These are phyloP conservation scores for Rhizophora apiculata DNA, from an alignment of 345 rosid species.

Conservation along the genomic window DNA sequence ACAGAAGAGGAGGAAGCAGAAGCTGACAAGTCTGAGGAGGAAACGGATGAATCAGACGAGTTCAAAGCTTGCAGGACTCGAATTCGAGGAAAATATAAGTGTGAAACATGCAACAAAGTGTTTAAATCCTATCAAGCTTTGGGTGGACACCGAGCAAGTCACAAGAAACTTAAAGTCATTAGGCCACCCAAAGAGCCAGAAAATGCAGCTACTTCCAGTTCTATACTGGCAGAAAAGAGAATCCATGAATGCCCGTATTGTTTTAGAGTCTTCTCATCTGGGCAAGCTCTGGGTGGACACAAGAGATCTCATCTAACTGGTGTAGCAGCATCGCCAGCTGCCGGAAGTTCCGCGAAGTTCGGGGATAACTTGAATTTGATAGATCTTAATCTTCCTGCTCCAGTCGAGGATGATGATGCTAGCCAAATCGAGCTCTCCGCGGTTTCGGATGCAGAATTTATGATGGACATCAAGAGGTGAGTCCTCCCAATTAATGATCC, in stretches of 20 bases:
- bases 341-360: conserved; percentile 23
- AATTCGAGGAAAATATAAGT: conserved; percentile 55
- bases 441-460: conserved; percentile 61
- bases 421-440: conserved; percentile 67
- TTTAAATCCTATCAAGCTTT: conserved; percentile 91
- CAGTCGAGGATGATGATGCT: conserved; percentile 59
- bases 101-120: conserved; percentile 76
- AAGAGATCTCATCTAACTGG: conserved; percentile 76
- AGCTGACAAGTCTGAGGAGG: conserved; percentile 37
- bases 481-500: conserved; percentile 19
- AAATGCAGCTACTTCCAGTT: conserved; percentile 31
- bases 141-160: conserved; percentile 93
- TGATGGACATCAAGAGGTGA: conserved; percentile 37
- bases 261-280: conserved; percentile 72
- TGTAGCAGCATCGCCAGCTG: conserved; percentile 25
- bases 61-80: conserved; percentile 29
- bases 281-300: conserved; percentile 98
- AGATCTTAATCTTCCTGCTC: conserved; percentile 95
- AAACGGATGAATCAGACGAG: conserved; percentile 43
- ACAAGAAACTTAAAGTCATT: conserved; percentile 53
- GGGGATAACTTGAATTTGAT: conserved; percentile 41
- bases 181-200: conserved; percentile 30
- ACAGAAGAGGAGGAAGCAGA: conserved; percentile 24
- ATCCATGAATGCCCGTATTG: conserved; percentile 83
- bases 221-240: conserved; percentile 32